phyloP scores from a whole-genome alignment of 1,284 basidiomycete species.

The Boletus austroedulis region DNA sequence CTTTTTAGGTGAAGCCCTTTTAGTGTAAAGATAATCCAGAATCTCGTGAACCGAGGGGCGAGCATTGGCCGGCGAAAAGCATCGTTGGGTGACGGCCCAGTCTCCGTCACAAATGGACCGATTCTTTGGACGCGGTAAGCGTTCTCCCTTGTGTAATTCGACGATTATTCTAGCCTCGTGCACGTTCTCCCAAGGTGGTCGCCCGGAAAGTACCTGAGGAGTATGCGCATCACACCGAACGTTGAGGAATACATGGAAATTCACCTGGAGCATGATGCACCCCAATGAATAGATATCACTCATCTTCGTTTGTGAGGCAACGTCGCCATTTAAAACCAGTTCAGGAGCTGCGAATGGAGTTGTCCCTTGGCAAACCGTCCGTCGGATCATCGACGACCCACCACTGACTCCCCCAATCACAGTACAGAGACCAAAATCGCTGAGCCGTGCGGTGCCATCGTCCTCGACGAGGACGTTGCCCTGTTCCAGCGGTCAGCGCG shows the following conservation, averaged over 20 bases:
- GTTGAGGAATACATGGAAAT: neutral
- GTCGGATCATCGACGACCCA: neutral
- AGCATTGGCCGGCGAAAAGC: neutral
- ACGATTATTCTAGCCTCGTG: neutral
- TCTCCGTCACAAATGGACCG: neutral
- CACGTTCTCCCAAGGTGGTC: neutral
- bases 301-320: neutral
- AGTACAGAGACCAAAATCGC: neutral
- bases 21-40: neutral
- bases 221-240: neutral
- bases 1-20: neutral
- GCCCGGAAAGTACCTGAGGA: neutral
- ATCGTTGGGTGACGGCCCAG: neutral
- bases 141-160: neutral
- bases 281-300: conserved; percentile 2
- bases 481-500: neutral
- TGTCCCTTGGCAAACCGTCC: neutral
- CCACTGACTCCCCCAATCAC: neutral
- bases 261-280: neutral
- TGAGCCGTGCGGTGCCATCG: neutral
- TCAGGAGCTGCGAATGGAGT: neutral
- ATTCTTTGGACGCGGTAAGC: neutral
- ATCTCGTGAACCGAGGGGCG: neutral
- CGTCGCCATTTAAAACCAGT: neutral
- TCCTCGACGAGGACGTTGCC: neutral